These are phyloP conservation scores for Lentinula raphanica DNA, from an alignment of 768 basidiomycete species.

Conservation along the genomic window DNA sequence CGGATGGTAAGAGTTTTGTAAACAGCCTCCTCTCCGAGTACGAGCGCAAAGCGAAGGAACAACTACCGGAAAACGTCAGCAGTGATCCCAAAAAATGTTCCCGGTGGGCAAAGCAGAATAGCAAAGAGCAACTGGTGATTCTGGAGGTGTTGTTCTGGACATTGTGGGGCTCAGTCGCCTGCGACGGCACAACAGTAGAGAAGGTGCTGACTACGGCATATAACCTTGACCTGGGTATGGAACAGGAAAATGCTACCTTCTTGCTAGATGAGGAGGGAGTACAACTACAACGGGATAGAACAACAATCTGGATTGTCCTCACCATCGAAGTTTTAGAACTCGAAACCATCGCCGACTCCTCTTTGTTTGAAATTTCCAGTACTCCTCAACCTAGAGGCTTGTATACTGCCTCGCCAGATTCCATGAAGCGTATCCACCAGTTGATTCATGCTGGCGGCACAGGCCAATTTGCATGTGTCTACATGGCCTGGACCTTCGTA, in stretches of 20 bases:
- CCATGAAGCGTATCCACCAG: slow-evolving; percentile 63
- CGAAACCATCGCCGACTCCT: slow-evolving; percentile 57
- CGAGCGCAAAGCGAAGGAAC: slow-evolving; percentile 43
- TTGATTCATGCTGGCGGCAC: slow-evolving; percentile 54
- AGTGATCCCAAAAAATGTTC: slow-evolving; percentile 54
- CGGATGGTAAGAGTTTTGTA: slow-evolving; percentile 61
- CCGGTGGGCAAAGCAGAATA: slow-evolving; percentile 70
- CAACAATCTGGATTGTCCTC: slow-evolving; percentile 74
- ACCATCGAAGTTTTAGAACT: slow-evolving; percentile 77
- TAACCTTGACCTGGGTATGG: slow-evolving; percentile 55
- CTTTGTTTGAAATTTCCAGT: slow-evolving; percentile 45
- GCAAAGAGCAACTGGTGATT: slow-evolving; percentile 72
- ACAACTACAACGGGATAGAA: slow-evolving; percentile 60
- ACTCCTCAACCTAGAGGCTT: slow-evolving; percentile 42
- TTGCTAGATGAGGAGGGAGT: slow-evolving; percentile 71
- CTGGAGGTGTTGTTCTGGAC: slow-evolving; percentile 88
- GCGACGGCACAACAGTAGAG: slow-evolving; percentile 58
- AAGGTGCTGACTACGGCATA: slow-evolving; percentile 63
- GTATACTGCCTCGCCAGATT: slow-evolving; percentile 57
- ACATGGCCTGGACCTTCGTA: slow-evolving; percentile 82
- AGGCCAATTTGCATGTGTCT: slow-evolving; percentile 64
- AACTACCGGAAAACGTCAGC: slow-evolving; percentile 39
- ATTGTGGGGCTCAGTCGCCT: slow-evolving; percentile 72
- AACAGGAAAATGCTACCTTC: slow-evolving; percentile 57
- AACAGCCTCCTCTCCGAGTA: slow-evolving; percentile 58